Conservation (phyloP, 1,284 basidiomycete species). For the Paramarasmius palmivorus region DNA sequence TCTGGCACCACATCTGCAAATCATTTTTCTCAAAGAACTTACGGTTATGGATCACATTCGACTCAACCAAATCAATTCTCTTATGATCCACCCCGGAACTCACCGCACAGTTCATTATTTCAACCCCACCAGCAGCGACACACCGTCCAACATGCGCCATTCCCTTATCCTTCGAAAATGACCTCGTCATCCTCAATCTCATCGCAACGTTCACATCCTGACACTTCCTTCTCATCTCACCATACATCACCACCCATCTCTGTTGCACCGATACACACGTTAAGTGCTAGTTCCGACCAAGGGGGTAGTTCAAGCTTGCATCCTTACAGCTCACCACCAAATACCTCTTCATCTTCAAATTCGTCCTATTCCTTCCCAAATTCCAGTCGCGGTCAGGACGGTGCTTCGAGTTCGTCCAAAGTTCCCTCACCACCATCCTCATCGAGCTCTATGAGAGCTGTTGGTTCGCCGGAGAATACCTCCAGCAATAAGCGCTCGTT, state of each 20-base stretch:
- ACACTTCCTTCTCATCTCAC: conserved; percentile 14
- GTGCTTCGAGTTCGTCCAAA: conserved; percentile 4
- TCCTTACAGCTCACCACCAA: conserved; percentile 14
- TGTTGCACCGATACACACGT: conserved; percentile 11
- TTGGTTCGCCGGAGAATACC: conserved; percentile 2
- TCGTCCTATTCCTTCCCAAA: conserved; percentile 5
- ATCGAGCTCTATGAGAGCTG: conserved; percentile 13
- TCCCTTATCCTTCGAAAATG: conserved; percentile 15
- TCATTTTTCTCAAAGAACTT: conserved; percentile 23
- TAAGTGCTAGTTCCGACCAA: conserved; percentile 1
- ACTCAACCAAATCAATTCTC: conserved; percentile 8
- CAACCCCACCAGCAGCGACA: conserved; percentile 21
- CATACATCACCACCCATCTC: conserved; percentile 10
- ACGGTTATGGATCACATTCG: conserved; percentile 15
- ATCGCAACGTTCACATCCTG: conserved; percentile 10
- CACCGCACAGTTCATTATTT: conserved; percentile 4
- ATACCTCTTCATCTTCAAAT: conserved; percentile 12
- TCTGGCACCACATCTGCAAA: conserved; percentile 23
- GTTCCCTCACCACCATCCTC: conserved; percentile 17
- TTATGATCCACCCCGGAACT: conserved; percentile 2
- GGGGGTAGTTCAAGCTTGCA: conserved; percentile 9
- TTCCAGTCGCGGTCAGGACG: neutral
- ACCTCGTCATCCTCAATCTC: conserved; percentile 9
- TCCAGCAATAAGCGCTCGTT: conserved; percentile 9
- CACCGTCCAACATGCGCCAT: conserved; percentile 1